A percentile compares a stretch with the other conserved stretches of the same genome.
Evolutionary conservation across 2,329 filamentous ascomycete genomes (phyloP).

Genomic region (Anthostomella pinea): DNA sequence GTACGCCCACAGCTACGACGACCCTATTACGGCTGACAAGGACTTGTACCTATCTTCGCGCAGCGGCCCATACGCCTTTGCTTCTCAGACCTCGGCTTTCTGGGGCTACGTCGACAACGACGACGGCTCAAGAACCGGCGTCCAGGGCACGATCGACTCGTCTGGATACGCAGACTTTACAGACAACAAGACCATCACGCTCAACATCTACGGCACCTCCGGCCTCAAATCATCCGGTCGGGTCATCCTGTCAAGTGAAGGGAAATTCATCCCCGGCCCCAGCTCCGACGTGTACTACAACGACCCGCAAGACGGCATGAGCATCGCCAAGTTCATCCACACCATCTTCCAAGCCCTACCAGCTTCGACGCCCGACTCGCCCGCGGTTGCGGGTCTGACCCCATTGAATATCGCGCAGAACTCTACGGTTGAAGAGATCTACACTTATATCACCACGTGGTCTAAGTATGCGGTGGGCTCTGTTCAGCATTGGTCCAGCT

Average conservation of each 20-base stretch:
- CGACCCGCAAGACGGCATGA: constrained; percentile 44
- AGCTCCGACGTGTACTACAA: constrained; percentile 44
- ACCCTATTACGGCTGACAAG: constrained; percentile 40
- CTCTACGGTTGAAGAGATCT: constrained; percentile 46
- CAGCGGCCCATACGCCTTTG: constrained; percentile 52
- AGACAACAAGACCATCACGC: constrained; percentile 46
- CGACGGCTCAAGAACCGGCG: constrained; percentile 40
- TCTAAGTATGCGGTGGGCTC: constrained; percentile 47
- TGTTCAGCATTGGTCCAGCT: constrained; percentile 53
- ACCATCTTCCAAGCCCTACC: constrained; percentile 46
- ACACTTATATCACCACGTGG: constrained; percentile 46
- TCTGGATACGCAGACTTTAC: constrained; percentile 41
- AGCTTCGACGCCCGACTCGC: constrained; percentile 20
- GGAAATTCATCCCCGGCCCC: constrained; percentile 41
- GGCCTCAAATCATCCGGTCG: constrained; percentile 48
- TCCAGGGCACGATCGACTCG: constrained; percentile 53
- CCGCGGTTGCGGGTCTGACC: constrained; percentile 38
- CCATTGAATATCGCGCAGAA: constrained; percentile 47
- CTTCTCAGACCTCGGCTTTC: constrained; percentile 51
- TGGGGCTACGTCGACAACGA: constrained; percentile 45
- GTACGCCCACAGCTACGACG: constrained; percentile 45
- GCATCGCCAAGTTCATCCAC: constrained; percentile 49
- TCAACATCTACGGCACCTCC: constrained; percentile 57
- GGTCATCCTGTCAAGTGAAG: constrained; percentile 40
- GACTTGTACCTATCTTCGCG: constrained; percentile 45